phyloP scores from a whole-genome alignment of 768 basidiomycete genomes.

The Saitozyma sp. region DNA sequence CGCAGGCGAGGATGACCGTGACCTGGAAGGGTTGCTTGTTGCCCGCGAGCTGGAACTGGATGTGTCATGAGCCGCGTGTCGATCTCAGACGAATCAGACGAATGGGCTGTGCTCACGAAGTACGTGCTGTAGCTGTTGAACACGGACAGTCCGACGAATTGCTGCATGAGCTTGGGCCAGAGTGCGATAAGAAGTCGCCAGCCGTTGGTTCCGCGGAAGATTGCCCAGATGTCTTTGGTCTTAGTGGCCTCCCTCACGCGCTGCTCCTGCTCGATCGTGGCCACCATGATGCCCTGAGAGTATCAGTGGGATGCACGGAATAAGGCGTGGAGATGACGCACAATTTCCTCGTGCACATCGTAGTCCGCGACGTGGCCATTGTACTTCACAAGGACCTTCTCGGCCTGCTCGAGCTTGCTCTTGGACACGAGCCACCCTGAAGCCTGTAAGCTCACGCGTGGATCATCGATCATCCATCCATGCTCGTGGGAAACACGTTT shows the following conservation, averaged over 20 bases:
- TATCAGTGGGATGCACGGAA: neutral
- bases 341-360: slow-evolving; percentile 13
- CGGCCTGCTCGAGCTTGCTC: slow-evolving; percentile 19
- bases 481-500: too few relatives aligned
- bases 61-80: neutral
- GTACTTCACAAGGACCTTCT: slow-evolving; percentile 12
- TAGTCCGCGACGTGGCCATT: slow-evolving; percentile 23
- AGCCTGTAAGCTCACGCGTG: slow-evolving; percentile 3
- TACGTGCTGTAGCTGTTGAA: slow-evolving; percentile 13
- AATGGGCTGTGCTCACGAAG: slow-evolving; percentile 6
- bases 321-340: neutral
- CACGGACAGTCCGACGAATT: slow-evolving; percentile 14
- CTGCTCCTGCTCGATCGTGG: slow-evolving; percentile 14
- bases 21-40: slow-evolving; percentile 13
- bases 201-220: slow-evolving; percentile 13
- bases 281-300: slow-evolving; percentile 9
- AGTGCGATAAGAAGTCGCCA: slow-evolving; percentile 16
- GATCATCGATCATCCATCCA: neutral
- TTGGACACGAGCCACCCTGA: slow-evolving; percentile 26
- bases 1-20: slow-evolving; percentile 16
- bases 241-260: neutral
- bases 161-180: slow-evolving; percentile 19
- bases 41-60: slow-evolving; percentile 20
- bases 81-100: neutral
- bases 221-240: neutral